Conservation (phyloP, 345 rosid species). For the Pugionium dolabratum region DNA sequence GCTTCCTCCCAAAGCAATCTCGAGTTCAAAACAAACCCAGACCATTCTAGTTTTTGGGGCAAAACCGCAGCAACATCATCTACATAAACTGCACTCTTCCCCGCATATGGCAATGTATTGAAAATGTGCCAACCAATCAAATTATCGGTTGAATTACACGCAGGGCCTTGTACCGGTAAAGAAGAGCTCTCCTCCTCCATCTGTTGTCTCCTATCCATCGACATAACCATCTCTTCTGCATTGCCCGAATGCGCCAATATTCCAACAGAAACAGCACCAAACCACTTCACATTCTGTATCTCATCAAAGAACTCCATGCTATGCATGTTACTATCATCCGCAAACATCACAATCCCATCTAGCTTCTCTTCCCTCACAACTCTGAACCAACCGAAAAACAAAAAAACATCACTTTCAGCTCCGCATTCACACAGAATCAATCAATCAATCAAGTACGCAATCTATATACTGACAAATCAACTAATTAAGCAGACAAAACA, state of each 20-base stretch:
- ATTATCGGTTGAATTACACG: constrained; percentile 72
- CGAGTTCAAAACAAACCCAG: constrained; percentile 92
- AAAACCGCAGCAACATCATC: constrained; percentile 85
- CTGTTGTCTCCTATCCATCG: constrained; percentile 37
- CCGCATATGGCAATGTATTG: constrained; percentile 60
- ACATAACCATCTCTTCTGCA: constrained; percentile 49
- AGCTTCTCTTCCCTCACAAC: constrained; percentile 77
- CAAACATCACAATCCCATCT: constrained; percentile 93
- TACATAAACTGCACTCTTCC: constrained; percentile 63
- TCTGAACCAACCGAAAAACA: constrained; percentile 46
- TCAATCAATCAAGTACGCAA: too few species aligned
- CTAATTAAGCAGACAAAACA: too few species aligned
- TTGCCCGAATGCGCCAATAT: constrained; percentile 65
- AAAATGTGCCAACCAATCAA: constrained; percentile 90
- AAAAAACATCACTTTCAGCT: constrained; percentile 1
- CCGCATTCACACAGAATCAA: too few species aligned
- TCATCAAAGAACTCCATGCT: constrained; percentile 95
- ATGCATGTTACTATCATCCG: constrained; percentile 97
- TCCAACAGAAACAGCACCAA: constrained; percentile 86
- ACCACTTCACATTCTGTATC: constrained; percentile 89
- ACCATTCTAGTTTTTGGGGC: constrained; percentile 90
- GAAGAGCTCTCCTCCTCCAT: constrained; percentile 33
- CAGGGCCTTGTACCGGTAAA: constrained; percentile 95
- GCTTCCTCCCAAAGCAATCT: constrained; percentile 84
- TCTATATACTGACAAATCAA: too few species aligned